Evolutionary conservation across 2,329 filamentous ascomycete genomes (phyloP).

Genomic region (Ascochyta rabiei): DNA sequence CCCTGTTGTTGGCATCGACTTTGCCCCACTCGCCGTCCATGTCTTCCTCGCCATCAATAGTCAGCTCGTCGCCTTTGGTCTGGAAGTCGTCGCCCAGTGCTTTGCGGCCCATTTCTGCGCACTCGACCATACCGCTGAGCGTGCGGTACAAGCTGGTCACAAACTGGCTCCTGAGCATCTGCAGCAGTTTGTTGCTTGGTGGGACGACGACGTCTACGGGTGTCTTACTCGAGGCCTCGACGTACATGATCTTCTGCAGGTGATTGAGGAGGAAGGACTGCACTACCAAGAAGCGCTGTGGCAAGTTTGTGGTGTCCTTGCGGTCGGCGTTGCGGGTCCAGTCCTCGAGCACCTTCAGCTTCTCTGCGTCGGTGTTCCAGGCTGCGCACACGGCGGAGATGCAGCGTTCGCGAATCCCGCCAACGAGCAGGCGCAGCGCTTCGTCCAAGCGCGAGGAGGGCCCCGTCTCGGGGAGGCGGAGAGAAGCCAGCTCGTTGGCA

Average conservation of each 20-base stretch:
- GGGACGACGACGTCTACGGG: constrained; percentile 82
- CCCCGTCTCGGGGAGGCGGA: constrained; percentile 68
- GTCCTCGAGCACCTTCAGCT: constrained; percentile 89
- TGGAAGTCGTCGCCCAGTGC: constrained; percentile 64
- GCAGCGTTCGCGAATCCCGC: constrained; percentile 79
- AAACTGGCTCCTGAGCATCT: constrained; percentile 90
- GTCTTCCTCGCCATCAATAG: constrained; percentile 39
- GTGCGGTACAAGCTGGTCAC: constrained; percentile 94
- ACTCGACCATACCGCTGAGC: constrained; percentile 94
- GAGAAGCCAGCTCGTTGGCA: constrained; percentile 80
- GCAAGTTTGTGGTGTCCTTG: constrained; percentile 89
- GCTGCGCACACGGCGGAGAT: constrained; percentile 84
- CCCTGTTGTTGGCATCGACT: constrained; percentile 46
- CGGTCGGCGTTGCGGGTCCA: constrained; percentile 86
- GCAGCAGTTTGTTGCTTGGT: constrained; percentile 83
- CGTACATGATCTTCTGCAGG: constrained; percentile 94
- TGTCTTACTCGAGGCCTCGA: constrained; percentile 80
- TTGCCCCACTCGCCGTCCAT: constrained; percentile 36
- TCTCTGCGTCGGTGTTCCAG: constrained; percentile 93
- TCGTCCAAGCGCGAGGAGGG: constrained; percentile 63
- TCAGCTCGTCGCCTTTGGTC: constrained; percentile 58
- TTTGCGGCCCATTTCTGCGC: constrained; percentile 77
- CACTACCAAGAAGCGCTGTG: constrained; percentile 81
- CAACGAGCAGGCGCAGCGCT: constrained; percentile 75
- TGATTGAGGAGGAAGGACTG: constrained; percentile 81